Evolutionary conservation across 129 eudicot species (phyloP).

Genomic region (Solidago caesia): DNA sequence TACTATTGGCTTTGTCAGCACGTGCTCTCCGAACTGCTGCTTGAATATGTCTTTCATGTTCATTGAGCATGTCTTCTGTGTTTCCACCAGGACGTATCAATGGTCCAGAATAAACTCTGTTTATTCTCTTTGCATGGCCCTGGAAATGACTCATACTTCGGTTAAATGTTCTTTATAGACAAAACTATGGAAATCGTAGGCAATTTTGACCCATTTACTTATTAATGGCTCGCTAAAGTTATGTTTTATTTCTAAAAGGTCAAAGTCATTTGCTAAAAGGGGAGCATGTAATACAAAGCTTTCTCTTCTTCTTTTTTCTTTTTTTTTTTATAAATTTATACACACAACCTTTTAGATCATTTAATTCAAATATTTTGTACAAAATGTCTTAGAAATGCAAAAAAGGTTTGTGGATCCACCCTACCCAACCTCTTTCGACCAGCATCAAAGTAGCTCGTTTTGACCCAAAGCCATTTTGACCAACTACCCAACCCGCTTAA

Average conservation of each 20-base stretch:
- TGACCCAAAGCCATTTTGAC: neutral
- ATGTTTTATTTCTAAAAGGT: neutral
- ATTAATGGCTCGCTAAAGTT: neutral
- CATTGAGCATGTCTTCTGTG: slow-evolving; percentile 82
- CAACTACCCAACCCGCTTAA: neutral
- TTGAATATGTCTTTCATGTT: slow-evolving; percentile 82
- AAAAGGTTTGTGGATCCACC: neutral
- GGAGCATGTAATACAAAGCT: neutral
- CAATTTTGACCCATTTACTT: neutral
- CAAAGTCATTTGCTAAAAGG: neutral
- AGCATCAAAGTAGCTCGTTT: neutral
- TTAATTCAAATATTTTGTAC: neutral
- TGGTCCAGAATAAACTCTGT: slow-evolving; percentile 78
- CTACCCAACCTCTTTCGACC: neutral
- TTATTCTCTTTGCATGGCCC: slow-evolving; percentile 54
- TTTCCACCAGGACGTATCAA: slow-evolving; percentile 65
- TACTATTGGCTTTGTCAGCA: slow-evolving; percentile 42
- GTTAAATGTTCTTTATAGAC: slow-evolving; percentile 14
- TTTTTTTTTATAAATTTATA: neutral
- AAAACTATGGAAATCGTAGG: neutral
- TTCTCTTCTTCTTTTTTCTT: no score
- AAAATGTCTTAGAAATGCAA: neutral
- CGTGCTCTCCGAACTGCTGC: slow-evolving; percentile 78
- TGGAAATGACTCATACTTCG: slow-evolving; percentile 25
- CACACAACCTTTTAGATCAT: neutral